Evolutionary conservation across 2,329 filamentous ascomycete genomes (phyloP), one percentile per base, ranked within the genome.

Genomic region (Immersiporthe knoxdaviesiana): DNA sequence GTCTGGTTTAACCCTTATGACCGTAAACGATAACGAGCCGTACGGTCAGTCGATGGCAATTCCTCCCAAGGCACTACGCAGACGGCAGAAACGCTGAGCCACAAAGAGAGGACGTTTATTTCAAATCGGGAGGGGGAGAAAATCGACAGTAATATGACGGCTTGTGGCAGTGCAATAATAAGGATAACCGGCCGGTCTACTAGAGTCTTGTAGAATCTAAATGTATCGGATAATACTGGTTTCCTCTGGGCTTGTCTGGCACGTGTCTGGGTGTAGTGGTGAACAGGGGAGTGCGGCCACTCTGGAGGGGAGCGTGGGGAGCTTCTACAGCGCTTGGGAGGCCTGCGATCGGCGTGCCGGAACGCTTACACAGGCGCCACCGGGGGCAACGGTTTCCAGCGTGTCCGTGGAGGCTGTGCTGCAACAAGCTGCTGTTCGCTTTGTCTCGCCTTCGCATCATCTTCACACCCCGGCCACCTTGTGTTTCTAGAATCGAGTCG

Each of bases 331-430:
- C 24, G 24, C 12, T 32, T 56, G n/a, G 58, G 58, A 62, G 61
- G 61, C 61, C 61, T 63, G 41, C 61, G 61, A 63, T 47, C 61
- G 61, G 61, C 61, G 6, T 11, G 16, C 41, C 39, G 61, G 41
- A 50, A 63, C 27, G 35, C 24, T 41, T 27, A n/a, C n/a, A 37
- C 35, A 12, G 58, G 58, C 32, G 61, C 14, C 11, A 47, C 41
- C n/a, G 39, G 27, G 32, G 41, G 16, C 44, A n/a, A 47, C 37
- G 61, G 37, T 32, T 63, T 61, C 39, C 54, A 52, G 39, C 37
- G 14, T 66, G 24, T 32, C 54, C 35, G 65, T n/a, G 50, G 60
- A 16, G 66, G 66, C 66, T 67, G 66, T 63, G 66, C 66, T 63
- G n/a, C 39, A 39, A n/a, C 50, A 27, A 30, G 63, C 47, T 63